phyloP scores from a whole-genome alignment of 805 yeast species.

The Metschnikowia koreensis region DNA sequence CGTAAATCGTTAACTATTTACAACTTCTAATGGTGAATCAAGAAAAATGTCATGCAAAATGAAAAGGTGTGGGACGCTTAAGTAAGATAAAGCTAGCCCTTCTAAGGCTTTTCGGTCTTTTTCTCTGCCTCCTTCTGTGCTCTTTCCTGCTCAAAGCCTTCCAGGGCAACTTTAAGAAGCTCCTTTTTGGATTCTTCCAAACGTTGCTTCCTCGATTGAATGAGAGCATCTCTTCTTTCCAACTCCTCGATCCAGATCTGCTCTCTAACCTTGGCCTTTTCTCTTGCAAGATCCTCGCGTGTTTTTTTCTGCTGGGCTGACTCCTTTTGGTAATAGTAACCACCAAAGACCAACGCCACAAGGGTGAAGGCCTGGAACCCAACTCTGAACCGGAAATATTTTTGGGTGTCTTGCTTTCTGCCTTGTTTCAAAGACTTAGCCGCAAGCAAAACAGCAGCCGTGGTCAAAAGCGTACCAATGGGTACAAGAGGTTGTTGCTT shows the following conservation, averaged over 20 bases:
- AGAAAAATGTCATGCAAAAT: background rate
- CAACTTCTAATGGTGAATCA: background rate
- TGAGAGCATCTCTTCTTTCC: constrained; percentile 79
- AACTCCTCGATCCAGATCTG: constrained; percentile 84
- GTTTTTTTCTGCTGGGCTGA: constrained; percentile 35
- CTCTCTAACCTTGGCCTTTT: constrained; percentile 84
- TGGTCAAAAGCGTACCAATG: constrained; percentile 72
- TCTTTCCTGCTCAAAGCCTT: constrained; percentile 29
- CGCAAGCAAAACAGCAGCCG: constrained; percentile 77
- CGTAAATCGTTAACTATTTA: constrained; percentile 10
- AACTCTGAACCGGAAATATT: constrained; percentile 87
- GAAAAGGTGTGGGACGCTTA: background rate
- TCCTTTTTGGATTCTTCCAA: constrained; percentile 54
- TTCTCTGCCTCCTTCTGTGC: constrained; percentile 1
- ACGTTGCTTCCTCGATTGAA: constrained; percentile 63
- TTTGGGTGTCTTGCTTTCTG: constrained; percentile 71
- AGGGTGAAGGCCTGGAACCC: constrained; percentile 82
- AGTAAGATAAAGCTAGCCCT: too few relatives aligned
- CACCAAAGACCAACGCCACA: constrained; percentile 79
- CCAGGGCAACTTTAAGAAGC: constrained; percentile 36
- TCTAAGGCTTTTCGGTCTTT: background rate
- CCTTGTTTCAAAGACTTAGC: constrained; percentile 74
- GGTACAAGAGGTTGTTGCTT: constrained; percentile 91
- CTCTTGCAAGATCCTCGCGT: constrained; percentile 63
- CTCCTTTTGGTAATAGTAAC: constrained; percentile 60